Conservation (phyloP, 306 rosid species). For the Gastrolobium villosum region DNA sequence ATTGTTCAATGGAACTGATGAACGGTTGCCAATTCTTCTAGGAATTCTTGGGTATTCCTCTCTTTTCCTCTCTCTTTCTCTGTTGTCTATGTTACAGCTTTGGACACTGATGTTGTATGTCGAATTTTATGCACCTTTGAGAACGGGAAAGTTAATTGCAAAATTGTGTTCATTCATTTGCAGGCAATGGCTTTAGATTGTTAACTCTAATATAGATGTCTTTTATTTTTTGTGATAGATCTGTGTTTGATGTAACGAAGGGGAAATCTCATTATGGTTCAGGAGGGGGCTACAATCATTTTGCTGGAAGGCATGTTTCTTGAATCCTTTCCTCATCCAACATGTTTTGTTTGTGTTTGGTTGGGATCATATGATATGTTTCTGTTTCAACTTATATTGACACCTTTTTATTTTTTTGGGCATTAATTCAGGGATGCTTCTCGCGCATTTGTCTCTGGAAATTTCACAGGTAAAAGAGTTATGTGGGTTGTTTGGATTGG, state of each 20-base stretch:
- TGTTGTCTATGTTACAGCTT: too few relatives aligned
- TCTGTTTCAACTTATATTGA: slow-evolving; percentile 35
- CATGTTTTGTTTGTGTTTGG: slow-evolving; percentile 20
- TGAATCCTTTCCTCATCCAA: neutral
- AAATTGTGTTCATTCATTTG: slow-evolving; percentile 1
- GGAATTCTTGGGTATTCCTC: slow-evolving; percentile 90
- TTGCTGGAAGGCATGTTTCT: slow-evolving; percentile 83
- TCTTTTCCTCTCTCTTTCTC: slow-evolving; percentile 1
- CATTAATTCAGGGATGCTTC: slow-evolving; percentile 83
- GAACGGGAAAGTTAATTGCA: neutral
- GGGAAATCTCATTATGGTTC: slow-evolving; percentile 93
- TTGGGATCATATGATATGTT: slow-evolving; percentile 23
- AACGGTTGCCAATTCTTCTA: slow-evolving; percentile 71
- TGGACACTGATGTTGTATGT: neutral
- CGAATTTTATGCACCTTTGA: neutral
- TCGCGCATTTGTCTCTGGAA: slow-evolving; percentile 97
- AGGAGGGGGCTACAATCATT: slow-evolving; percentile 94
- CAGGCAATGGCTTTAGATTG: slow-evolving; percentile 2
- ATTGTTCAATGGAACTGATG: slow-evolving; percentile 86
- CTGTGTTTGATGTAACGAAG: slow-evolving; percentile 90
- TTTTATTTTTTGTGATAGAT: slow-evolving; percentile 58
- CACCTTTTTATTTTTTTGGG: neutral
- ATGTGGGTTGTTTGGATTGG: slow-evolving; percentile 13
- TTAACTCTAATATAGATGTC: slow-evolving; percentile 27
- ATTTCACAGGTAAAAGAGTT: slow-evolving; percentile 81